These are phyloP conservation scores for Cryptococcus sp. DNA, from an alignment of 1,284 basidiomycete genomes.

Conservation along the genomic window DNA sequence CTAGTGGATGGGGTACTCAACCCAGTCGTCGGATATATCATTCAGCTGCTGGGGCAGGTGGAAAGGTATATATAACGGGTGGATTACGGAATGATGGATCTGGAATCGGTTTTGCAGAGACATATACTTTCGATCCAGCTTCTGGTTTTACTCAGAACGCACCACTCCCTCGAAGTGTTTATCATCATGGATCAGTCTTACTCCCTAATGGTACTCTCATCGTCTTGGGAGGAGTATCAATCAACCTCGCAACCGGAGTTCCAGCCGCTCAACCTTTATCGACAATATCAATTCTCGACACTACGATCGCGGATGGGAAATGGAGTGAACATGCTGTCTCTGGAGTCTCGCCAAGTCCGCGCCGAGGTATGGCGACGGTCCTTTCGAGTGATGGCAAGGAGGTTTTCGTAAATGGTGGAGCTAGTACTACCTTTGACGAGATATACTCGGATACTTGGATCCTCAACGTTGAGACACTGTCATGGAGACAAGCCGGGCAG, in stretches of 20 bases:
- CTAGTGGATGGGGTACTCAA: conserved; percentile 59
- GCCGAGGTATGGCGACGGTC: conserved; percentile 63
- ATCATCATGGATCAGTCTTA: conserved; percentile 65
- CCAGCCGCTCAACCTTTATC: conserved; percentile 55
- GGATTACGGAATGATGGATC: conserved; percentile 76
- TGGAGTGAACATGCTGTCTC: conserved; percentile 57
- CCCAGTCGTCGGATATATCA: conserved; percentile 71
- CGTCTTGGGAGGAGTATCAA: conserved; percentile 69
- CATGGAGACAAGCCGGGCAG: conserved; percentile 26
- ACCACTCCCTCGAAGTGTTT: conserved; percentile 61
- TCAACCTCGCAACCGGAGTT: conserved; percentile 42
- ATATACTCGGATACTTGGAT: conserved; percentile 70
- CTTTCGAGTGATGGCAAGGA: conserved; percentile 54
- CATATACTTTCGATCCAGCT: conserved; percentile 60
- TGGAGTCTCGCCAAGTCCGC: conserved; percentile 54
- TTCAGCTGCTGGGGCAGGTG: conserved; percentile 53
- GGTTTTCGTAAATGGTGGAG: conserved; percentile 71
- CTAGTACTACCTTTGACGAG: conserved; percentile 57
- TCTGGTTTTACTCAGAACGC: conserved; percentile 56
- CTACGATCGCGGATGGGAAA: conserved; percentile 49
- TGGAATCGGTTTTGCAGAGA: conserved; percentile 57
- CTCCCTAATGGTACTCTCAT: conserved; percentile 64
- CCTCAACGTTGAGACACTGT: conserved; percentile 59
- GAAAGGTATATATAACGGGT: conserved; percentile 62
- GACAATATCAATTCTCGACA: conserved; percentile 63